A percentile compares a stretch with the other conserved stretches of the same genome.
phyloP scores from a whole-genome alignment of 176 grass and related monocot genomes.

The Oryza meyeriana region DNA sequence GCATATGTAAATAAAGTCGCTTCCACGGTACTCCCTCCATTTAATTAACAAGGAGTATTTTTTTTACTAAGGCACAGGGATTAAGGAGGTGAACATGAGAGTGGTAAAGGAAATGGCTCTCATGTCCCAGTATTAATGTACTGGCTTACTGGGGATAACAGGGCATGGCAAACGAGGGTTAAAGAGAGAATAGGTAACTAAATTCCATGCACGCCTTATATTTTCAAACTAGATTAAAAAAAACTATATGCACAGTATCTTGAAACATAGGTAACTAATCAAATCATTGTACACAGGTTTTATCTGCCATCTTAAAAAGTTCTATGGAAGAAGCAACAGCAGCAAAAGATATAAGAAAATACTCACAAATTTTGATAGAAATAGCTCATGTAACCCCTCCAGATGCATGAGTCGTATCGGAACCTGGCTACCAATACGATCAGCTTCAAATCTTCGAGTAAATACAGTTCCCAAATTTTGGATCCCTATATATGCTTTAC shows the following conservation, averaged over 20 bases:
- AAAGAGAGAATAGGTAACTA: not conserved
- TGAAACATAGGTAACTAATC: not conserved
- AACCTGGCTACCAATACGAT: constrained; percentile 92
- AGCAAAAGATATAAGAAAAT: not conserved
- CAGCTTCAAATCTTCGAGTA: constrained; percentile 97
- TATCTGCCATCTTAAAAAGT: constrained; percentile 9
- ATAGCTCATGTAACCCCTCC: constrained; percentile 95
- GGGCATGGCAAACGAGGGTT: not conserved
- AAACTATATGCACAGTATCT: not conserved
- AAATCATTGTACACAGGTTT: not conserved
- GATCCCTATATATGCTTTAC: constrained; percentile 92
- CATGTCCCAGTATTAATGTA: not conserved
- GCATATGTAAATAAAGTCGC: constrained; percentile 7
- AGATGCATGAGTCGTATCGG: constrained; percentile 93
- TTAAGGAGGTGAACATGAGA: not conserved
- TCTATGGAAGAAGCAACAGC: not conserved
- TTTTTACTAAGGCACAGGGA: not conserved
- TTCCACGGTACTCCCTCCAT: not conserved
- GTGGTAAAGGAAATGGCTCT: not conserved
- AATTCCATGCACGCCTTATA: not conserved
- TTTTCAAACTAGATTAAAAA: not conserved
- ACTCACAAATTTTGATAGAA: constrained; percentile 98
- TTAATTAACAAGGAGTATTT: not conserved
- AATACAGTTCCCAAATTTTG: constrained; percentile 92
- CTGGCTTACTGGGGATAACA: not conserved